Evolutionary conservation across 2,329 filamentous ascomycete genomes (phyloP).

Genomic region (Tolypocladium guangdongense): DNA sequence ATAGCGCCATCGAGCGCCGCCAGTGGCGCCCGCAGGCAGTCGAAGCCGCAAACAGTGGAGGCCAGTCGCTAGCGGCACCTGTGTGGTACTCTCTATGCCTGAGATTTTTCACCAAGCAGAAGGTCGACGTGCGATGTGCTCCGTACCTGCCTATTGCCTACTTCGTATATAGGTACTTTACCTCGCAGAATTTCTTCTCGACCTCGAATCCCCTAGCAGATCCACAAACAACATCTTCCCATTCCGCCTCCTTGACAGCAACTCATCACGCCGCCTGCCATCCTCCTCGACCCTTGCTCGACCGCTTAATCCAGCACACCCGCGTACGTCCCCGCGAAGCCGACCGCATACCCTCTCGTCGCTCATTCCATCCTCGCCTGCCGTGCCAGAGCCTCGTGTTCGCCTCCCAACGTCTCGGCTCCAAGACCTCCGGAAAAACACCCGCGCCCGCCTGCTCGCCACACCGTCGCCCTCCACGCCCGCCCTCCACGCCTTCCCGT

Average conservation of each 20-base stretch:
- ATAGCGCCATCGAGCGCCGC: background rate
- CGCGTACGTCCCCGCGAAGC: background rate
- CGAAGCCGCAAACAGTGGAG: background rate
- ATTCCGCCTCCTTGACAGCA: background rate
- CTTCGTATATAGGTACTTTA: no score
- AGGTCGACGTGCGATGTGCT: background rate
- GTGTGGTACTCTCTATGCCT: background rate
- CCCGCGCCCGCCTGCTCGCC: background rate
- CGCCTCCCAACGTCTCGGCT: background rate
- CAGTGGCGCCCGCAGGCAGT: background rate
- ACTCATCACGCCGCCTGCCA: background rate
- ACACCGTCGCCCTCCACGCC: background rate
- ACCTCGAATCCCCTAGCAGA: background rate
- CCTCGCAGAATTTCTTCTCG: conserved; percentile 5
- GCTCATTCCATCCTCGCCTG: background rate
- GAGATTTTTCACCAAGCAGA: conserved; percentile 3
- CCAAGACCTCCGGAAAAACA: background rate
- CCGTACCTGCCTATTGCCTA: no score
- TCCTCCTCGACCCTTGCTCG: background rate
- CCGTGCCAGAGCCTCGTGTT: background rate
- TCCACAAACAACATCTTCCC: background rate
- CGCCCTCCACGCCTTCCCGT: background rate
- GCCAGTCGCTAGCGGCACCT: background rate
- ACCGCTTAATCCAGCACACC: background rate
- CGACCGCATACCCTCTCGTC: background rate